Evolutionary conservation across 805 yeast genomes (phyloP).

Genomic region (Wickerhamiella lipophila): DNA sequence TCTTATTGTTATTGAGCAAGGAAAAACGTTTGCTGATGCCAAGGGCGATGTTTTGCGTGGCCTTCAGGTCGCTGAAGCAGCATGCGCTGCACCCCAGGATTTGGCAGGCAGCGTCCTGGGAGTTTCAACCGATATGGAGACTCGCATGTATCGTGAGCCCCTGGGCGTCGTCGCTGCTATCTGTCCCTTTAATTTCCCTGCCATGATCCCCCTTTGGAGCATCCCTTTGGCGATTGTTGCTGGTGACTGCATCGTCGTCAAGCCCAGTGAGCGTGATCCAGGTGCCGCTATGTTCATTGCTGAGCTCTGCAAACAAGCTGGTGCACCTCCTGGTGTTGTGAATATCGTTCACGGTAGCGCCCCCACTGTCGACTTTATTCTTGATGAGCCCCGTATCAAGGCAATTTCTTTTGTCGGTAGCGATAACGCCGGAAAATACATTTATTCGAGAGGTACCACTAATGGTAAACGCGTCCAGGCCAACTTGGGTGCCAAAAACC

Average conservation of each 20-base stretch:
- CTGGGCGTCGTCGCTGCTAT: conserved; percentile 67
- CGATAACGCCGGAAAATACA: conserved; percentile 65
- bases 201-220: conserved; percentile 67
- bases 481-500: conserved; percentile 70
- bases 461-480: conserved; percentile 68
- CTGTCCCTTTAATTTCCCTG: conserved; percentile 75
- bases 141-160: conserved; percentile 58
- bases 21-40: conserved; percentile 65
- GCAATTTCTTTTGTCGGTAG: conserved; percentile 73
- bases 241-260: conserved; percentile 61
- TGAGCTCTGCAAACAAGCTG: conserved; percentile 59
- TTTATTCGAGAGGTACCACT: conserved; percentile 50
- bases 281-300: conserved; percentile 67
- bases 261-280: conserved; percentile 67
- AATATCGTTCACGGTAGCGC: conserved; percentile 64
- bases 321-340: conserved; percentile 61
- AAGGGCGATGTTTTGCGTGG: conserved; percentile 65
- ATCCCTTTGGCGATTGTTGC: conserved; percentile 51
- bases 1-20: conserved; percentile 56
- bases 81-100: conserved; percentile 50
- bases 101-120: conserved; percentile 51
- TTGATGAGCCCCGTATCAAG: conserved; percentile 61
- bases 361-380: conserved; percentile 54
- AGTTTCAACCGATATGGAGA: conserved; percentile 64
- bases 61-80: conserved; percentile 65